A percentile compares a stretch with the other conserved stretches of the same genome.
Evolutionary conservation across 345 rosid species (phyloP).

Genomic region (Dovyalis caffra): DNA sequence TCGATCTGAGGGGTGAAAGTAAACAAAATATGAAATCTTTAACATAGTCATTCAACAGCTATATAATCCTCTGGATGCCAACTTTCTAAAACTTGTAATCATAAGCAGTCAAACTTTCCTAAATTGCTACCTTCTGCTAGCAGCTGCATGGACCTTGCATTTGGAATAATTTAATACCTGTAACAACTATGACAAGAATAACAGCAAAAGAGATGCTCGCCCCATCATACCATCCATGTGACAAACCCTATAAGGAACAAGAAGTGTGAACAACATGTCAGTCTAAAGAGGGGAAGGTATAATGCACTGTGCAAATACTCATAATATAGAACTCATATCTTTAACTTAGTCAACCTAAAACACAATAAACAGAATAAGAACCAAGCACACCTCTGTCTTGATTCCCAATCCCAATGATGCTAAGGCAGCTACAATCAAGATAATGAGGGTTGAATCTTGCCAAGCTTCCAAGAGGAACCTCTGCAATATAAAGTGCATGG

Average conservation of each 20-base stretch:
- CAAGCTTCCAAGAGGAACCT: constrained; percentile 99
- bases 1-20: background rate
- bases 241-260: constrained; percentile 53
- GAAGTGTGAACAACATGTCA: background rate
- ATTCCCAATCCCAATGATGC: constrained; percentile 84
- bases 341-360: constrained; percentile 6
- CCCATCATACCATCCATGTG: constrained; percentile 97
- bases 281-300: background rate
- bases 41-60: background rate
- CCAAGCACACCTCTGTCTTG: constrained; percentile 74
- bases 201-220: constrained; percentile 98
- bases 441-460: constrained; percentile 93
- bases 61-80: background rate
- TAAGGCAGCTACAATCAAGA: constrained; percentile 84
- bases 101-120: background rate
- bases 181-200: constrained; percentile 85
- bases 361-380: constrained; percentile 4
- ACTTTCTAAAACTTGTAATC: background rate
- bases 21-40: background rate
- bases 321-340: background rate
- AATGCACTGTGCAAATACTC: background rate
- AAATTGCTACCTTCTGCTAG: background rate
- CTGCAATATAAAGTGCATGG: constrained; percentile 36
- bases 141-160: background rate
- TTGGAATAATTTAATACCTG: constrained; percentile 55